These are phyloP conservation scores for Debaryomyces maramus DNA, from an alignment of 805 yeast genomes.

Conservation along the genomic window DNA sequence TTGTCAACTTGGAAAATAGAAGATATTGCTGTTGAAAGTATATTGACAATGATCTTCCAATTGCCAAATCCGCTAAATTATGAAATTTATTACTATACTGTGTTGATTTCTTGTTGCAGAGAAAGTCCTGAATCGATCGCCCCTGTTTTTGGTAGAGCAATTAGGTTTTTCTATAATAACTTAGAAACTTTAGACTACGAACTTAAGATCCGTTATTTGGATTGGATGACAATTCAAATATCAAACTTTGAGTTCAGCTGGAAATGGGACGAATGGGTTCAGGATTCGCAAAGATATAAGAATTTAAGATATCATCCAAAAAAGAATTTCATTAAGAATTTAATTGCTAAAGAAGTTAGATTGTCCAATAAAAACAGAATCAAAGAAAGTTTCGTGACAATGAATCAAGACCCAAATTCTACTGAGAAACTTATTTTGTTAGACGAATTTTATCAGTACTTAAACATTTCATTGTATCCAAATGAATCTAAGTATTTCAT, in stretches of 20 bases:
- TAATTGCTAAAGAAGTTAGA: conserved; percentile 81
- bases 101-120: conserved; percentile 82
- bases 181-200: conserved; percentile 73
- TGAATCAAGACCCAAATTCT: conserved; percentile 26
- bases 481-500: conserved; percentile 28
- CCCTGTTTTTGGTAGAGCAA: conserved; percentile 91
- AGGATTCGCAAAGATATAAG: conserved; percentile 48
- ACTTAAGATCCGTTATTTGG: conserved; percentile 66
- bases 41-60: conserved; percentile 73
- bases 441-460: conserved; percentile 40
- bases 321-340: conserved; percentile 68
- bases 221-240: conserved; percentile 92
- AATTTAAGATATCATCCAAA: conserved; percentile 66
- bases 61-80: conserved; percentile 68
- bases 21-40: conserved; percentile 81
- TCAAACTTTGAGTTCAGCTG: conserved; percentile 93
- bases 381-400: conserved; percentile 57
- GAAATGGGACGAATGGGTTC: conserved; percentile 97
- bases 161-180: conserved; percentile 75
- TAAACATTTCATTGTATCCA: conserved; percentile 35
- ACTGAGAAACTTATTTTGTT: conserved; percentile 33
- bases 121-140: conserved; percentile 76
- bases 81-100: conserved; percentile 77
- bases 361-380: conserved; percentile 75
- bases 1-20: conserved; percentile 87